Conservation (phyloP, 768 basidiomycete genomes). For the Podaxis sp. region DNA sequence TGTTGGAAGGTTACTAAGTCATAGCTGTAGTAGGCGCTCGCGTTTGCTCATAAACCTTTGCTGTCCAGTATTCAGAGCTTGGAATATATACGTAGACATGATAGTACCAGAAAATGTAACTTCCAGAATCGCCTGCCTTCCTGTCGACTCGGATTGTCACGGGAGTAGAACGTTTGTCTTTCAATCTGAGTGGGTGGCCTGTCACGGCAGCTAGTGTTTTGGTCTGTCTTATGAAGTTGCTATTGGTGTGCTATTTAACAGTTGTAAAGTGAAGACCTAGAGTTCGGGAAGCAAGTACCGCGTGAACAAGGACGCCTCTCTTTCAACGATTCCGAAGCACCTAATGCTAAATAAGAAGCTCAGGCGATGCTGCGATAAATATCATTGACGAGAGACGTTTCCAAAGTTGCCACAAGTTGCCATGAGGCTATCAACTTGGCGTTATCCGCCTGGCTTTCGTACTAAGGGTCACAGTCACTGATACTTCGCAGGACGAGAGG, state of each 20-base stretch:
- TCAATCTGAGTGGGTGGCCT: background rate
- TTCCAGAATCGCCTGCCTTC: background rate
- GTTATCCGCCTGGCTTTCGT: no score
- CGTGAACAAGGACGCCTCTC: no score
- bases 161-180: background rate
- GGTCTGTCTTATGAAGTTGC: background rate
- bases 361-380: no score
- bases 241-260: slow-evolving; percentile 4
- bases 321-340: no score
- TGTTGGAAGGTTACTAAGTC: slow-evolving; percentile 4
- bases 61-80: background rate
- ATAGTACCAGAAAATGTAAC: background rate
- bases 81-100: background rate
- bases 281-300: background rate
- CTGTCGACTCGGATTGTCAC: background rate
- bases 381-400: no score
- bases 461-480: no score
- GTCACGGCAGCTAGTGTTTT: background rate
- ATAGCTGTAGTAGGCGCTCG: slow-evolving; percentile 4
- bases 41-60: background rate
- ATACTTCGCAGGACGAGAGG: no score
- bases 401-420: no score
- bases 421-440: no score
- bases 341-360: no score
- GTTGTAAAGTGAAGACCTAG: background rate